Conservation (phyloP, 192 early-diverging fungal genomes). For the Radiomyces spectabilis region DNA sequence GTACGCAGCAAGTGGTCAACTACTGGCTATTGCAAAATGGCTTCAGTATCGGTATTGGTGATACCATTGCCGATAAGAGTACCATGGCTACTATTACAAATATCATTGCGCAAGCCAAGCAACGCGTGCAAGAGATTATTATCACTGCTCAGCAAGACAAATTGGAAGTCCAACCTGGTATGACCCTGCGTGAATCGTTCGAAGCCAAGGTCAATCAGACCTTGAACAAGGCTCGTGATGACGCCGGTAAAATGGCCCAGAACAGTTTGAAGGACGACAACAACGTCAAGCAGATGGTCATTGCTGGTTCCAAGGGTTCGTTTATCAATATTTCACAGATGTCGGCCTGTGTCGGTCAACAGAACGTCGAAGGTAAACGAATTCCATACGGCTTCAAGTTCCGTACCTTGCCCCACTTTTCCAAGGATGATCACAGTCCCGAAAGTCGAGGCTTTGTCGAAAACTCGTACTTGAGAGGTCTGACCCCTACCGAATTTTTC, state of each 20-base stretch:
- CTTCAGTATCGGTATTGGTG: conserved; percentile 96
- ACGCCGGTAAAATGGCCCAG: conserved; percentile 81
- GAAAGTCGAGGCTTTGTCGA: conserved; percentile 86
- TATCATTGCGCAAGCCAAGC: conserved; percentile 68
- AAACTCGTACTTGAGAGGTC: conserved; percentile 82
- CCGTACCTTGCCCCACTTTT: conserved; percentile 94
- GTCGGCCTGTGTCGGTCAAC: conserved; percentile 98
- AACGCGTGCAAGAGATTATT: conserved; percentile 76
- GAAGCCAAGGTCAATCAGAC: conserved; percentile 83
- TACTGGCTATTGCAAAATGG: conserved; percentile 93
- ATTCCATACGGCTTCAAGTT: conserved; percentile 96
- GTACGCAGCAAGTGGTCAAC: conserved; percentile 88
- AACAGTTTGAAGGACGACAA: conserved; percentile 81
- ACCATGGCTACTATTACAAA: conserved; percentile 76
- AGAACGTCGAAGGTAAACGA: conserved; percentile 98
- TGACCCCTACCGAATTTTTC: conserved; percentile 98
- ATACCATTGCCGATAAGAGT: conserved; percentile 83
- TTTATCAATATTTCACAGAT: conserved; percentile 97
- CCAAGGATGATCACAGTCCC: conserved; percentile 94
- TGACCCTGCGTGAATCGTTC: conserved; percentile 89
- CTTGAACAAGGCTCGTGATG: conserved; percentile 86
- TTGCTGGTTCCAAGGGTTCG: conserved; percentile 93
- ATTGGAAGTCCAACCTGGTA: conserved; percentile 80
- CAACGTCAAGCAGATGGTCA: conserved; percentile 96
- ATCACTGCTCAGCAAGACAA: conserved; percentile 74